Conservation (phyloP, 441 rosid species). For the Mallotus repandus region DNA sequence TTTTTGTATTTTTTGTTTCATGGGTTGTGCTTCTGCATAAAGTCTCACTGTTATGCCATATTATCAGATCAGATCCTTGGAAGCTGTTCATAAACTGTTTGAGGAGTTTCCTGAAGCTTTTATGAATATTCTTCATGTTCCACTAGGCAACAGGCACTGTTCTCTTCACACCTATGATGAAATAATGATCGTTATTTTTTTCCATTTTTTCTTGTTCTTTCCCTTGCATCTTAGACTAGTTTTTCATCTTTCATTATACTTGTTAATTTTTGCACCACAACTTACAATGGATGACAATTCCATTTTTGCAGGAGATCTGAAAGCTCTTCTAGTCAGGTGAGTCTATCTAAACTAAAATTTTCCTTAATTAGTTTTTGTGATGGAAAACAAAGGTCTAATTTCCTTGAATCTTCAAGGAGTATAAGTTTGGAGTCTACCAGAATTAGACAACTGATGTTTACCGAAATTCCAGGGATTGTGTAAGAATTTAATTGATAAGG, state of each 20-base stretch:
- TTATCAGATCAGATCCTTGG: constrained; percentile 88
- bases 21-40: constrained; percentile 5
- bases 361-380: constrained; percentile 9
- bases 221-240: background rate
- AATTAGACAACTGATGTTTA: no score
- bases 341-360: constrained; percentile 17
- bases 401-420: background rate
- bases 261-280: background rate
- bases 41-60: constrained; percentile 11
- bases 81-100: constrained; percentile 75
- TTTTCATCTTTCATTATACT: background rate
- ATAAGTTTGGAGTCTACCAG: background rate
- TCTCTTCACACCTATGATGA: background rate
- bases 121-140: constrained; percentile 65
- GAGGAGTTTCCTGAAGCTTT: constrained; percentile 91
- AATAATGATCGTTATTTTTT: background rate
- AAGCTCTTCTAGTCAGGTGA: constrained; percentile 54
- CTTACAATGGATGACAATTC: constrained; percentile 20
- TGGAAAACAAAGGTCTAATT: background rate
- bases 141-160: constrained; percentile 55
- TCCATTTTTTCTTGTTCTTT: background rate
- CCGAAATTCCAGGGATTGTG: background rate
- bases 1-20: background rate
- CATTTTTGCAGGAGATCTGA: constrained; percentile 57
- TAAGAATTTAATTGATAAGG: background rate